Conservation (phyloP, 331 rosid species). For the Telfairia occidentalis region DNA sequence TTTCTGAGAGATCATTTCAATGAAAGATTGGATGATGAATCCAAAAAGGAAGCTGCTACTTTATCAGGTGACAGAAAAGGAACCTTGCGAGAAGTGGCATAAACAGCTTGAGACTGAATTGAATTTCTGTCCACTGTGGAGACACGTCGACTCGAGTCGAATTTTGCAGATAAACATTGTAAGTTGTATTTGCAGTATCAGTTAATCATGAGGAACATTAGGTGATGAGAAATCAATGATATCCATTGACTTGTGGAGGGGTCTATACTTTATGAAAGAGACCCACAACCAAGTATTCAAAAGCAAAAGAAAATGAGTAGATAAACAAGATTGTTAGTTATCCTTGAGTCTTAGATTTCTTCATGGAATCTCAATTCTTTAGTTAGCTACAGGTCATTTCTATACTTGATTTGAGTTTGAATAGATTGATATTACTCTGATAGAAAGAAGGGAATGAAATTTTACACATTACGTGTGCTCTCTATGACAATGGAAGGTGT, state of each 20-base stretch:
- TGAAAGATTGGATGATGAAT: slow-evolving; percentile 19
- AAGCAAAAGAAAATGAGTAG: neutral
- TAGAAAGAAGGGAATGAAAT: neutral
- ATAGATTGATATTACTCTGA: neutral
- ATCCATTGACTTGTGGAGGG: neutral
- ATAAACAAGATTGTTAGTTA: neutral
- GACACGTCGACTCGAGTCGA: neutral
- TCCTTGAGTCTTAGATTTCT: neutral
- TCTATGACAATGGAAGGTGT: neutral
- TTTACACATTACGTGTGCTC: neutral
- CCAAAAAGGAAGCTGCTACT: slow-evolving; percentile 28
- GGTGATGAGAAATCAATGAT: neutral
- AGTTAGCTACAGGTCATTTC: neutral
- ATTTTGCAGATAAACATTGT: neutral
- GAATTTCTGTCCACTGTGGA: slow-evolving; percentile 4
- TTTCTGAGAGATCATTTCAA: slow-evolving; percentile 63
- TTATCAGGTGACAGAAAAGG: slow-evolving; percentile 38
- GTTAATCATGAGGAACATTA: neutral
- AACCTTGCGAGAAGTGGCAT: slow-evolving; percentile 31
- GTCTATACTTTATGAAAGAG: slow-evolving; percentile 1
- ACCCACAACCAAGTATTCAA: neutral
- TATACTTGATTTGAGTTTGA: neutral
- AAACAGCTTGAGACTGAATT: slow-evolving; percentile 7
- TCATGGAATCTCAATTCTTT: slow-evolving; percentile 1
- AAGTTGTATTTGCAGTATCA: neutral